These are phyloP conservation scores for Corymbia calophylla DNA, from an alignment of 441 rosid species.

Conservation along the genomic window DNA sequence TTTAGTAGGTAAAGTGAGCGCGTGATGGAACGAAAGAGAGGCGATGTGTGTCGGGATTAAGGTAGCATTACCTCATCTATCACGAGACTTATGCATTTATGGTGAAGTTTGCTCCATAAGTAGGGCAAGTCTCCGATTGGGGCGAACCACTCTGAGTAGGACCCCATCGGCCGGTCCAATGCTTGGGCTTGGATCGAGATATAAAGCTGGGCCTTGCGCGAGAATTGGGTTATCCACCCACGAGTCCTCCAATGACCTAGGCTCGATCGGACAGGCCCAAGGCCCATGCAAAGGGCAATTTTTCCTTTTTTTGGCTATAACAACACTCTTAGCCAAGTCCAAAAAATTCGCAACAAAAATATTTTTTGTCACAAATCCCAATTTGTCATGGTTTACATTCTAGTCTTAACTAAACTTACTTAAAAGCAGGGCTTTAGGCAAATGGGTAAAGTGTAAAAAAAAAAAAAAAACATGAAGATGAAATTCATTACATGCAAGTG, in stretches of 20 bases:
- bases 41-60: neutral
- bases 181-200: neutral
- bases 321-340: neutral
- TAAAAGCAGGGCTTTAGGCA: neutral
- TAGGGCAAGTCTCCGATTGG: neutral
- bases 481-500: neutral
- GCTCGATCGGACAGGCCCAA: neutral
- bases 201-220: neutral
- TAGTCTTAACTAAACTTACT: neutral
- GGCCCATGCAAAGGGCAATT: neutral
- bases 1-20: fast-evolving
- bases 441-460: neutral
- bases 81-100: neutral
- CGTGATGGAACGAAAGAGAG: neutral
- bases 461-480: neutral
- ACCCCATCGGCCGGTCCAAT: neutral
- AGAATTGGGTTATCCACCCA: neutral
- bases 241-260: neutral
- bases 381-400: neutral
- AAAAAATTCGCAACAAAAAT: neutral
- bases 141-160: fast-evolving
- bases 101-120: neutral
- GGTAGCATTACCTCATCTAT: neutral
- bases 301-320: fast-evolving
- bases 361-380: neutral